These are phyloP conservation scores for Sarocladium oryzae DNA, from an alignment of 2,329 filamentous ascomycete genomes.

Conservation along the genomic window DNA sequence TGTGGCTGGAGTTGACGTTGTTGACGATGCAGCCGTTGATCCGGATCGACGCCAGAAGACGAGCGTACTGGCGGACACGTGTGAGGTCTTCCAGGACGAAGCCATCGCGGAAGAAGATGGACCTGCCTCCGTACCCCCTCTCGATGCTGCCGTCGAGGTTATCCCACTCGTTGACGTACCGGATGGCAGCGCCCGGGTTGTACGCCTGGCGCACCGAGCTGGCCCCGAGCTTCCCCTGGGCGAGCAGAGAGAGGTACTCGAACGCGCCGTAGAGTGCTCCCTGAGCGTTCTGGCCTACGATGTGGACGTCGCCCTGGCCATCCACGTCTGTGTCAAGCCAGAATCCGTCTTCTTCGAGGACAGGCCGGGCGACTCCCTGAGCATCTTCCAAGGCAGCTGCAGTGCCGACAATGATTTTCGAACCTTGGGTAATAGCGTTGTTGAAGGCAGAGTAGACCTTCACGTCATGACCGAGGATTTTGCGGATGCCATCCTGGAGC, in stretches of 20 bases:
- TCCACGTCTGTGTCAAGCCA: conserved; percentile 42
- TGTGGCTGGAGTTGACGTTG: conserved; percentile 64
- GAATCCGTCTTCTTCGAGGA: conserved; percentile 52
- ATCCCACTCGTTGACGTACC: conserved; percentile 70
- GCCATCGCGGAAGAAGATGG: conserved; percentile 60
- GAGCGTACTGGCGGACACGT: conserved; percentile 55
- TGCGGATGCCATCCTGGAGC: conserved; percentile 47
- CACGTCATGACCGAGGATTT: conserved; percentile 47
- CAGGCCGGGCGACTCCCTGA: conserved; percentile 16
- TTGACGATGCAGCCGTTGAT: conserved; percentile 63
- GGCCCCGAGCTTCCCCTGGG: conserved; percentile 46
- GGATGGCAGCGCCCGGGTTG: conserved; percentile 53
- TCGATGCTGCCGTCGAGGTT: conserved; percentile 59
- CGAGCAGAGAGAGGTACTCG: conserved; percentile 59
- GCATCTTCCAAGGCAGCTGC: too few relatives aligned
- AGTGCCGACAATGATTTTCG: not conserved
- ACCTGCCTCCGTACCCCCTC: conserved; percentile 59
- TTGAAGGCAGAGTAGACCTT: conserved; percentile 18
- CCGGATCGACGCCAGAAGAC: conserved; percentile 59
- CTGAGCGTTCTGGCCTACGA: conserved; percentile 59
- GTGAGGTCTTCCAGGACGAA: conserved; percentile 53
- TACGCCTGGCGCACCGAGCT: conserved; percentile 31
- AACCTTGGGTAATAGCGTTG: not conserved
- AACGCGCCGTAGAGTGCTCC: conserved; percentile 65
- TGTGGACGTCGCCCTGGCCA: conserved; percentile 37